Conservation (phyloP, 257 asterid genomes). For the Voacanga thouarsii region DNA sequence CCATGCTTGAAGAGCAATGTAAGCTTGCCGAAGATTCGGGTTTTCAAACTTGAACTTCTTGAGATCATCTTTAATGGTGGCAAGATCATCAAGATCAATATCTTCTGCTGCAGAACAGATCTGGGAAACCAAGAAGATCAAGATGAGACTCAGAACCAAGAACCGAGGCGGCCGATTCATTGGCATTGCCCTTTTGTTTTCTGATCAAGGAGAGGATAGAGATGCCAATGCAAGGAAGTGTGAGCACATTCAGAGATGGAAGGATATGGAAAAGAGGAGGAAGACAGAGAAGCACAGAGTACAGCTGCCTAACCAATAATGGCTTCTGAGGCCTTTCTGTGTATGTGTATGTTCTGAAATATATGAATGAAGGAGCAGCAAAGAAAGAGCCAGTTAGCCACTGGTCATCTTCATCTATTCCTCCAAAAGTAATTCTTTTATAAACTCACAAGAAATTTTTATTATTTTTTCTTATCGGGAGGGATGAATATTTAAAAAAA, state of each 20-base stretch:
- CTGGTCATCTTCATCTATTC: slow-evolving; percentile 21
- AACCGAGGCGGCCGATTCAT: slow-evolving; percentile 17
- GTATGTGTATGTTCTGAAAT: slow-evolving; percentile 9
- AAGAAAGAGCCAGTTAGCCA: slow-evolving; percentile 9
- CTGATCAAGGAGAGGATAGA: not conserved
- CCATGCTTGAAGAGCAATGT: slow-evolving; percentile 69
- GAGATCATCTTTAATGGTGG: slow-evolving; percentile 17
- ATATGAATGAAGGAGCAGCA: not conserved
- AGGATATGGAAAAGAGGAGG: not conserved
- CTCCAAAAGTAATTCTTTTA: not conserved
- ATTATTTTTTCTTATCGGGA: not conserved
- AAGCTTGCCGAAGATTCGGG: slow-evolving; percentile 51
- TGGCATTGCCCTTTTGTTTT: slow-evolving; percentile 20
- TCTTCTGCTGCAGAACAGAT: slow-evolving; percentile 32
- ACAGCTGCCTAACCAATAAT: slow-evolving; percentile 19
- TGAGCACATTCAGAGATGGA: slow-evolving; percentile 8
- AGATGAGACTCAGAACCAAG: slow-evolving; percentile 16
- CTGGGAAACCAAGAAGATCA: slow-evolving; percentile 25
- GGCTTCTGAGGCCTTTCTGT: slow-evolving; percentile 10
- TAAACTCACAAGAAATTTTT: not conserved
- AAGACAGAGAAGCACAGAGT: not conserved
- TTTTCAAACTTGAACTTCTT: slow-evolving; percentile 40
- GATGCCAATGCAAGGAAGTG: slow-evolving; percentile 1
- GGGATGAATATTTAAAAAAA: too few relatives aligned
- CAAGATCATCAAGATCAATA: slow-evolving; percentile 19